Base-by-base conservation (phyloP, 768 basidiomycete genomes). In the Suillus fuscotomentosus region DNA sequence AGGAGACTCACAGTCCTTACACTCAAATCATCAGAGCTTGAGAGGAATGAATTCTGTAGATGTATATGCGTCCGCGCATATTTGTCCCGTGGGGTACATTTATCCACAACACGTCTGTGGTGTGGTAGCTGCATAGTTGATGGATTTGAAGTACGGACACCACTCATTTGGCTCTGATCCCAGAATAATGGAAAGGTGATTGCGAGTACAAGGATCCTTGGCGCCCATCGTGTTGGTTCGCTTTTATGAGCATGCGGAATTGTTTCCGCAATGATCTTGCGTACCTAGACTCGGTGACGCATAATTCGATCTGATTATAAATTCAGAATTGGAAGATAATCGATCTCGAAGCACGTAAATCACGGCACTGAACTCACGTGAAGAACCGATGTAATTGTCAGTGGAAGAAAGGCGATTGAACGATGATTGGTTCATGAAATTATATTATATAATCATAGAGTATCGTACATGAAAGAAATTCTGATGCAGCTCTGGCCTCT, bases 31-130 rank as follows among this genome's bases (percentile, higher is more conserved):
- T 76, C 75, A 2, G 68, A 70, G 36, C 75, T 76, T 20, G 71
- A 66, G 41, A 66, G 68, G 45, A 74, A 66, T 13, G 74, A 69
- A 7, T 43, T 70, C 65, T 68, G 70, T 61, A 76, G 65, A 63
- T 73, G 68, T 4, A 76, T 38, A 22, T 76, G 73, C 2, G 76
- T 76, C 63, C 70, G 63, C 31, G 75, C 75, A 66, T 75, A 76
- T 69, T 69, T 74, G 60, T 76, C 75, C 17, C 75, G 76, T 9
- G 75, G 75, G 1, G 75, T 77, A 47, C 75, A 76, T 65, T 75
- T 75, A 63, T 76, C 75, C 50, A 76, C 71, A 45, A 76, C 67
- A 42, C 74, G 72, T 63, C 75, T 70, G 20, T 76, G 65, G 36
- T 72, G 20, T 31, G 60, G 70, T 61, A 70, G 17, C 63, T 73